Evolutionary conservation across 2,329 filamentous ascomycete species (phyloP), one percentile per base, ranked within the genome.

Genomic region (Eurotiales sp.): DNA sequence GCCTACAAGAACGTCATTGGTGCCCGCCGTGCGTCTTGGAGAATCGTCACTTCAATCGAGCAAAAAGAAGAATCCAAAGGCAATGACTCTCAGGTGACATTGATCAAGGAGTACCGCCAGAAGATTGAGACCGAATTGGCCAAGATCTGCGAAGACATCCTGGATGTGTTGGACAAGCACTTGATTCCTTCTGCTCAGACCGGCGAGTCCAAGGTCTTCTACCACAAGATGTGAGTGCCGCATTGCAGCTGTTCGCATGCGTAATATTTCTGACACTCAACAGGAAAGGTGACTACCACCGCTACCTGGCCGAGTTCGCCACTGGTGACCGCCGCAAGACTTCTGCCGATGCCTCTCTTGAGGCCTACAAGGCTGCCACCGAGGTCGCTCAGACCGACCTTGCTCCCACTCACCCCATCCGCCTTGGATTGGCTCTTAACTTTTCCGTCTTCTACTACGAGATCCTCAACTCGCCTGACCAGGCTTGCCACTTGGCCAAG

Each of bases 1-100:
- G 92, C 92, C 73, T 99, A 99, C 87, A 99, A 99, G 88, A 99
- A 99, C 78, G 93, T 99, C 56, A 90, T 99, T 68, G 92, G 93
- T 68, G 95, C 93, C 71, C 87, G 92, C 76, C 92, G 93, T 85
- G 92, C 92, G 71, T 96, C 90, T 67, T 99, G 92, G 92, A 86
- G 92, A 79, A 97, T 99, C 78, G 95, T 99, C 78, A 95, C 91
- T 72, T 97, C 93, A 72, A 97, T 99, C 77, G 92, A 97, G 82
- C 92, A 97, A 79, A 97, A 97, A 86, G 92, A 97, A 82, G 92
- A 97, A 80, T 93, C 90, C 72, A 97, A 96, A 85, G 92, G 92
- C 71, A 90, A 87, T 62, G 90, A 95, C 70, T 92, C 93, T 82
- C 92, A 97, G 76, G 90, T 96, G 68, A 73, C 79, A 65, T 90